Conservation (phyloP, 257 asterid species). For the Anisodus acutangulus region DNA sequence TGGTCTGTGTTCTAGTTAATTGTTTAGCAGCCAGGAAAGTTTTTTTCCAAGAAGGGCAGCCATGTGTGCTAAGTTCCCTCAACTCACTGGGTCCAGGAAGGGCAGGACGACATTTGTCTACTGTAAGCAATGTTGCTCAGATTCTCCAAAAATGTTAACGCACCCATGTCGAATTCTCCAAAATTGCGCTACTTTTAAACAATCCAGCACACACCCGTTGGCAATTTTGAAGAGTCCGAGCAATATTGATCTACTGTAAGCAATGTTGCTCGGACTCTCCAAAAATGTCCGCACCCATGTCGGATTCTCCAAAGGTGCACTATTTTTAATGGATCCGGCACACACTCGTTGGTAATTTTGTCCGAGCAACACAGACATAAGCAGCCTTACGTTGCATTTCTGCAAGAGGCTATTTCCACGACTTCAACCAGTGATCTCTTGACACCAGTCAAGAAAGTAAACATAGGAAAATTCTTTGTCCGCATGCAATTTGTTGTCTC, state of each 20-base stretch:
- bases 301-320: background rate
- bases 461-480: background rate
- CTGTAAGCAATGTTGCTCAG: background rate
- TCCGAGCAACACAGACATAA: background rate
- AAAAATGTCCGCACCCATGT: background rate
- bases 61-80: background rate
- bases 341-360: background rate
- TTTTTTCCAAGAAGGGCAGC: background rate
- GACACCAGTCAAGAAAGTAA: background rate
- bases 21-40: background rate
- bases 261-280: background rate
- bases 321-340: background rate
- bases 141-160: background rate
- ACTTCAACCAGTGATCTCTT: background rate
- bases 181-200: background rate
- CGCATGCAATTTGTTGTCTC: background rate
- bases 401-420: background rate
- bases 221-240: background rate
- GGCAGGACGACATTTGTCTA: background rate
- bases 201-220: background rate
- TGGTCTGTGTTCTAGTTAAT: background rate
- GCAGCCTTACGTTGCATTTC: background rate
- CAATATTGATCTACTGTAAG: background rate
- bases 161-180: background rate
- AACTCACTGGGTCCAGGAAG: background rate